These are phyloP conservation scores for Fusarium caatingaense DNA, from an alignment of 2,329 filamentous ascomycete genomes.

Conservation along the genomic window DNA sequence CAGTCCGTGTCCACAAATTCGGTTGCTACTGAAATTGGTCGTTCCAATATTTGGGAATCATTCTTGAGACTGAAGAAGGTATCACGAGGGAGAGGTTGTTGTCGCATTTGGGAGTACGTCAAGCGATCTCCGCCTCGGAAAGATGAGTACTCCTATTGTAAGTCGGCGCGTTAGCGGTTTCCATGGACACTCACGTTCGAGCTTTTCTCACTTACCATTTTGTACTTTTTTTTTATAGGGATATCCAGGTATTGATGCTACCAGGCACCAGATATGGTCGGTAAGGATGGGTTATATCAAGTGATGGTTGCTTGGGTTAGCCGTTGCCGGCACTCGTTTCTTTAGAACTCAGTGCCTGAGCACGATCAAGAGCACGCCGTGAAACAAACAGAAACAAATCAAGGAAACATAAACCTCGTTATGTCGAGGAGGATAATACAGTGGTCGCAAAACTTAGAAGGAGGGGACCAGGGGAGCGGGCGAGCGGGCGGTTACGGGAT, in stretches of 20 bases:
- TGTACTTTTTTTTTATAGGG: conserved; percentile 19
- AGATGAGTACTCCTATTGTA: conserved; percentile 53
- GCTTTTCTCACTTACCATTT: conserved; percentile 51
- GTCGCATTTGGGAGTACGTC: conserved; percentile 63
- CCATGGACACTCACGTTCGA: neutral
- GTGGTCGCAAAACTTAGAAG: conserved; percentile 57
- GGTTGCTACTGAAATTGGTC: conserved; percentile 77
- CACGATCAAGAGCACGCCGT: conserved; percentile 42
- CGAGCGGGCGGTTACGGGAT: conserved; percentile 58
- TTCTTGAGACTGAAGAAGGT: conserved; percentile 70
- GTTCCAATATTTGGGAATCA: conserved; percentile 57
- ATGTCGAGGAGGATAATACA: conserved; percentile 50
- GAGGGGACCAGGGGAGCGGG: conserved; percentile 48
- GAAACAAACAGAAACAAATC: conserved; percentile 45
- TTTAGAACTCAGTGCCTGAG: conserved; percentile 41
- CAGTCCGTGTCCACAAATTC: conserved; percentile 83
- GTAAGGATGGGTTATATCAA: conserved; percentile 30
- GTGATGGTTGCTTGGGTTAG: conserved; percentile 37
- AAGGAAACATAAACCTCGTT: conserved; percentile 49
- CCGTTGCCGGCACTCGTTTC: conserved; percentile 55
- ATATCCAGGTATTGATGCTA: conserved; percentile 22
- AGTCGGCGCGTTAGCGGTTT: conserved; percentile 5
- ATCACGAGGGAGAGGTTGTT: conserved; percentile 63
- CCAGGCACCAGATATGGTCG: conserved; percentile 34
- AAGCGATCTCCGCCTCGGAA: conserved; percentile 52